phyloP scores from a whole-genome alignment of 1,284 basidiomycete genomes.

The Microbotryum saponariae region DNA sequence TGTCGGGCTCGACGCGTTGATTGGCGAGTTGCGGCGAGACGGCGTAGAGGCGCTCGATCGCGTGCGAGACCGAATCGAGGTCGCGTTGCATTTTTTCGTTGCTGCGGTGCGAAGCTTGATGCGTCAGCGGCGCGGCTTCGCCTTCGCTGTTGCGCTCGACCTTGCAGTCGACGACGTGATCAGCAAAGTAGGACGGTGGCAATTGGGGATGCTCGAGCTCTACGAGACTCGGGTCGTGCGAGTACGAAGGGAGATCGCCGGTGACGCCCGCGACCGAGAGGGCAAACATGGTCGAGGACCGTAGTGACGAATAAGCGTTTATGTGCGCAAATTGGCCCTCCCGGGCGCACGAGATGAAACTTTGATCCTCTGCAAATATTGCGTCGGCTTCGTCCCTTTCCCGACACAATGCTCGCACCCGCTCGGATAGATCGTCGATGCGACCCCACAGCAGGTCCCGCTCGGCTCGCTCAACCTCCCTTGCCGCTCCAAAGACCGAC shows the following conservation, averaged over 20 bases:
- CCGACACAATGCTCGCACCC: slow-evolving; percentile 56
- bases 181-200: slow-evolving; percentile 21
- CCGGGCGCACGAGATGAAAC: background rate
- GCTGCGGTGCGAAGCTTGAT: slow-evolving; percentile 9
- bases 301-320: too few relatives aligned
- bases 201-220: slow-evolving; percentile 1
- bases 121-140: background rate
- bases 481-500: slow-evolving; percentile 12
- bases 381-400: slow-evolving; percentile 23
- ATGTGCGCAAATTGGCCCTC: too few relatives aligned
- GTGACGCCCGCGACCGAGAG: background rate
- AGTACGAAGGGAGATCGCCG: slow-evolving; percentile 20
- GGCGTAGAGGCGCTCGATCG: slow-evolving; percentile 74
- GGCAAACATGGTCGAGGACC: too few relatives aligned
- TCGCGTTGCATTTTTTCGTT: slow-evolving; percentile 70
- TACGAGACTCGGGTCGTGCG: slow-evolving; percentile 1
- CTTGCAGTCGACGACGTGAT: slow-evolving; percentile 1
- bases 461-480: slow-evolving; percentile 43
- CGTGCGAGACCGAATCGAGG: slow-evolving; percentile 68
- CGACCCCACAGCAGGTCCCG: slow-evolving; percentile 61
- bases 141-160: background rate
- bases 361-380: background rate
- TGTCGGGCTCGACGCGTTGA: slow-evolving; percentile 62
- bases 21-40: slow-evolving; percentile 75
- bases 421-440: slow-evolving; percentile 64